Base-by-base conservation (phyloP, 2,329 filamentous ascomycete species). In the Calonectria naviculata region DNA sequence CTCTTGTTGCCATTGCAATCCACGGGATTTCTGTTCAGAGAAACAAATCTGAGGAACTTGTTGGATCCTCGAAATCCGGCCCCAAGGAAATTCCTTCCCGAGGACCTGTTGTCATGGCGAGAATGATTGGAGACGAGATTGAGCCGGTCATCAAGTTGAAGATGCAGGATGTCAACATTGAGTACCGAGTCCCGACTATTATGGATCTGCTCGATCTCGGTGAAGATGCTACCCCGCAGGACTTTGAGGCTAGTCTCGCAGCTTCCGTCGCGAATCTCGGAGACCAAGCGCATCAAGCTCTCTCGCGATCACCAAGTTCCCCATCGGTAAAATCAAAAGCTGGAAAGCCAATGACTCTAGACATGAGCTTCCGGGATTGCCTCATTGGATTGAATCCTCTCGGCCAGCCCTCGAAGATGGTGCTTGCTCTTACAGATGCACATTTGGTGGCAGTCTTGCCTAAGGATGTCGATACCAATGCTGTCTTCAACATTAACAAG, bases 111-210 rank as follows among this genome's bases (percentile, higher is more conserved):
- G 81, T 98, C 65, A 98, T 97, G 92, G 90, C 94, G 70, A 90
- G 97, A 61, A 93, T 98, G 84, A 94, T 99, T 74, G 95, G 95
- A 0, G 95, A 98, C 80, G 96, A 98, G 80, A 94, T 97, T 84
- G 96, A 98, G 74, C 96, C 97, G 0, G 92, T 94, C 8, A 87
- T 98, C 75, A 98, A 97, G 81, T 82, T 98, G 69, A 97, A 97
- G 80, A 84, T 98, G 47, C 94, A 93, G 82, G 95, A 97, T 72
- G 76, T 97, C 5, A 93, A 91, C 70, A 83, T 95, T n/a, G 97
- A 99, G 80, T 99, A 99, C 81, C 93, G 93, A 19, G 93, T 98
- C 5, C 90, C 94, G 0, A 94, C 94, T 0, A 82, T 98, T 0
- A 93, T 97, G 87, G 94, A 95, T 64, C 82, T 97, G 6, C 88